Evolutionary conservation across 441 rosid genomes (phyloP).

Genomic region (Gossypium schwendimanii): DNA sequence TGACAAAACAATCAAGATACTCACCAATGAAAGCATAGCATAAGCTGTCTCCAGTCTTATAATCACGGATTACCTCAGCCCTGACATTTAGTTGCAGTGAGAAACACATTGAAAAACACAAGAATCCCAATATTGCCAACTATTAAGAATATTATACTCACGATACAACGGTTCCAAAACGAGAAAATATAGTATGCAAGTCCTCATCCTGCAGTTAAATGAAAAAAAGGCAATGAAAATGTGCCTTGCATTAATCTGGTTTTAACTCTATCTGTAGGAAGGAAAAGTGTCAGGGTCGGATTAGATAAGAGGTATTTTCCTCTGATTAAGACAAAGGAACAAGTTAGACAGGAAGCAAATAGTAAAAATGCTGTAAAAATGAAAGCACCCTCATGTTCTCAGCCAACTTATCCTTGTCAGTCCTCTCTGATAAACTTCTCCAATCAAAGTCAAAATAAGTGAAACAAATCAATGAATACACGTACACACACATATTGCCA

Average conservation of each 20-base stretch:
- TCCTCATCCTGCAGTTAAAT: constrained; percentile 78
- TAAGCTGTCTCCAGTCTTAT: constrained; percentile 92
- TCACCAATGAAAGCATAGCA: constrained; percentile 93
- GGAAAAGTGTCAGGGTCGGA: not conserved
- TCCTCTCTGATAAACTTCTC: not conserved
- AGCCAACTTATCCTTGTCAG: not conserved
- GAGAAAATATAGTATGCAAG: constrained; percentile 91
- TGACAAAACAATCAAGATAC: constrained; percentile 17
- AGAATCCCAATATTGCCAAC: constrained; percentile 1
- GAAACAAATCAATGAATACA: not conserved
- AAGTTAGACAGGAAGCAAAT: not conserved
- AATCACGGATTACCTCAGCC: constrained; percentile 93
- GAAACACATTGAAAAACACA: not conserved
- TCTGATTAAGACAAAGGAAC: not conserved
- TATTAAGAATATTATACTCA: constrained; percentile 32
- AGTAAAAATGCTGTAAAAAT: not conserved
- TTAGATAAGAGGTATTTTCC: not conserved
- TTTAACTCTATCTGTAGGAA: not conserved
- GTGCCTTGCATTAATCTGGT: not conserved
- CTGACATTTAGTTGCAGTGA: constrained; percentile 28
- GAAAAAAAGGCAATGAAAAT: constrained; percentile 15
- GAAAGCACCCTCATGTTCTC: not conserved
- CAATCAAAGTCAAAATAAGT: not conserved
- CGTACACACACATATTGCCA: not conserved
- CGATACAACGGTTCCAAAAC: constrained; percentile 85